phyloP scores from a whole-genome alignment of 495 filamentous ascomycete genomes.

The Thozetella sp. region DNA sequence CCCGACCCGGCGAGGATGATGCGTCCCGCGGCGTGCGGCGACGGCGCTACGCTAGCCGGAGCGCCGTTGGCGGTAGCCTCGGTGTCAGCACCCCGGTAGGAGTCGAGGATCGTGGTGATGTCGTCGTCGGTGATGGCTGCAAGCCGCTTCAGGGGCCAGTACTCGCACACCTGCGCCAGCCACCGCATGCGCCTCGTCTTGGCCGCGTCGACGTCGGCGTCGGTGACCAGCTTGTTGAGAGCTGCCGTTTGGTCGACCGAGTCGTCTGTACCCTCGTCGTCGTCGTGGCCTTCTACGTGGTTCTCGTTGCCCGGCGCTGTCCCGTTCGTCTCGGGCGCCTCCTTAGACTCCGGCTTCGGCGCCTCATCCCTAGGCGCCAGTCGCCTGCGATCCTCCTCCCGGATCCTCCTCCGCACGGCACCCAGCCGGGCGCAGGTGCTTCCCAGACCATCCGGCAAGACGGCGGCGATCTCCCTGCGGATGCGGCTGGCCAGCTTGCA shows the following conservation, averaged over 20 bases:
- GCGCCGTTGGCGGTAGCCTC: not conserved
- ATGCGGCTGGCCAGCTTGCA: conserved; percentile 95
- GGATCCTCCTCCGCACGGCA: conserved; percentile 68
- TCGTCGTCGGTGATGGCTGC: conserved; percentile 79
- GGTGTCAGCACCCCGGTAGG: conserved; percentile 50
- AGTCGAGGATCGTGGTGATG: conserved; percentile 68
- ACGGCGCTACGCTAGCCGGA: conserved; percentile 3
- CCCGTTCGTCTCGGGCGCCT: conserved; percentile 59
- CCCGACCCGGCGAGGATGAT: conserved; percentile 93
- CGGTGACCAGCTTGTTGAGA: conserved; percentile 81
- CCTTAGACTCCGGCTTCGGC: not conserved
- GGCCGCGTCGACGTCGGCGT: conserved; percentile 71
- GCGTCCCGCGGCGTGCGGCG: conserved; percentile 45
- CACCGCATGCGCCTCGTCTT: conserved; percentile 87
- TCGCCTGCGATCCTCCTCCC: not conserved
- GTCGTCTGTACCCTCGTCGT: conserved; percentile 79
- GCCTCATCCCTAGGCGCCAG: not conserved
- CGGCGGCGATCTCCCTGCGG: conserved; percentile 80
- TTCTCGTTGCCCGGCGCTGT: conserved; percentile 25
- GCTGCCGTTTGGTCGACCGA: conserved; percentile 77
- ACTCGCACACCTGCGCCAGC: conserved; percentile 96
- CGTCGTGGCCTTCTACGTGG: conserved; percentile 34
- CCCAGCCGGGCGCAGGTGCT: conserved; percentile 77
- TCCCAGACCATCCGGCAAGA: conserved; percentile 83
- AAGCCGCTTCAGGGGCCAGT: conserved; percentile 88